Evolutionary conservation across 441 rosid genomes (phyloP).

Genomic region (Adansonia rubrostipa): DNA sequence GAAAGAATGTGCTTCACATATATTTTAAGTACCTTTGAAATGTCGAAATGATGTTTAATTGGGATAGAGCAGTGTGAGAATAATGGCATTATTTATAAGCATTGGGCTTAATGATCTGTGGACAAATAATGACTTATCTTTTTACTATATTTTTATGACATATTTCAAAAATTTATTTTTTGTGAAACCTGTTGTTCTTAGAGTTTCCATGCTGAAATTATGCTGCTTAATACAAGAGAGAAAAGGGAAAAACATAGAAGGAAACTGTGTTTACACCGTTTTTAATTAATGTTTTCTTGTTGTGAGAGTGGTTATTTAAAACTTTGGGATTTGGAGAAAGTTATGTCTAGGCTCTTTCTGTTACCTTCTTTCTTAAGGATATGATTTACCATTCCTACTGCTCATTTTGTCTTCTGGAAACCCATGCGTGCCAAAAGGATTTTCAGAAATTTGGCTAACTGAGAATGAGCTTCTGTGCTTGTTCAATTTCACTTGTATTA

Average conservation of each 20-base stretch:
- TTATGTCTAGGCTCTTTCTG: not conserved
- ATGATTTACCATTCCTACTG: not conserved
- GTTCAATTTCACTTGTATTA: not conserved
- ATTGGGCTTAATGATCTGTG: not conserved
- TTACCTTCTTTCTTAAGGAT: not conserved
- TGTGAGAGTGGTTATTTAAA: not conserved
- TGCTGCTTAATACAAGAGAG: not conserved
- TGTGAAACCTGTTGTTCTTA: not conserved
- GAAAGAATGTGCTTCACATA: not conserved
- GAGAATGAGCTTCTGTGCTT: not conserved
- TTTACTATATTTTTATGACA: not conserved
- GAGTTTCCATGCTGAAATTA: not conserved
- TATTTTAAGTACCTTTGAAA: slow-evolving; percentile 3
- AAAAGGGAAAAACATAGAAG: not conserved
- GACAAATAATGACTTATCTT: not conserved
- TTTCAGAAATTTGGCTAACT: not conserved
- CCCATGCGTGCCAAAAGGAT: not conserved
- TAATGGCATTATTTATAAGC: not conserved
- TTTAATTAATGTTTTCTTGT: not conserved
- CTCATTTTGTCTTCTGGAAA: not conserved
- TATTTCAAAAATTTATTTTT: not conserved
- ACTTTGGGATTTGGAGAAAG: not conserved
- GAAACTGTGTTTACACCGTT: not conserved
- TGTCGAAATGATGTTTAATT: not conserved
- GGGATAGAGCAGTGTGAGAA: not conserved